A percentile compares a stretch with the other conserved stretches of the same genome.
Evolutionary conservation across 2,329 filamentous ascomycete genomes (phyloP).

Genomic region (Clathrospora elynae): DNA sequence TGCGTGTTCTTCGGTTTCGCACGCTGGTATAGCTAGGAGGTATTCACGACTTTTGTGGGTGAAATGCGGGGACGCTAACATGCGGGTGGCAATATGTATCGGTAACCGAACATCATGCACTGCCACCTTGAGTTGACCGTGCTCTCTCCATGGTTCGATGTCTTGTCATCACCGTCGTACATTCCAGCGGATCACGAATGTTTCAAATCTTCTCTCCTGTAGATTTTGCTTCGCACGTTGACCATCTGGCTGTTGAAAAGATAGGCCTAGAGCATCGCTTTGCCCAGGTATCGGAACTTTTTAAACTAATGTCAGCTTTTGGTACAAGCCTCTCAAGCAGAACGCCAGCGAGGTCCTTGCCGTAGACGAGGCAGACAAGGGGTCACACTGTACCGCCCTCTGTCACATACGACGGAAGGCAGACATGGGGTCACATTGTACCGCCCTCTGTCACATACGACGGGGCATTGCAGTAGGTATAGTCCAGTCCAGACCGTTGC

Average conservation of each 20-base stretch:
- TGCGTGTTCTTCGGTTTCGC: too few relatives aligned
- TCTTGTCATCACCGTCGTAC: background rate
- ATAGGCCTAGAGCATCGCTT: background rate
- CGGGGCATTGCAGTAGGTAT: too few relatives aligned
- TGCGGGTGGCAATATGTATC: conserved; percentile 1
- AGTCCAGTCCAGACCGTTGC: conserved; percentile 32
- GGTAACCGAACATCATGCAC: background rate
- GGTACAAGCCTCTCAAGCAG: conserved; percentile 8
- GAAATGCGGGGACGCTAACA: too few relatives aligned
- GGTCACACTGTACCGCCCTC: too few relatives aligned
- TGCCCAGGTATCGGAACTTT: background rate
- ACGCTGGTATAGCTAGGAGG: too few relatives aligned
- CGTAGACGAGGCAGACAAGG: conserved; percentile 9
- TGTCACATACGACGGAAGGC: too few relatives aligned
- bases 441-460: too few relatives aligned
- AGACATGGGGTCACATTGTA: too few relatives aligned
- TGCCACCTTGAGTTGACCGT: conserved; percentile 1
- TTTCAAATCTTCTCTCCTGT: conserved; percentile 1
- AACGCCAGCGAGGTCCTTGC: conserved; percentile 7
- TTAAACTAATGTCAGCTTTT: conserved; percentile 8
- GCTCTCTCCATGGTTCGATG: background rate
- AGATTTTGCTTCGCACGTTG: background rate
- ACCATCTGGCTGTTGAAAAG: background rate
- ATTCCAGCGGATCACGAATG: conserved; percentile 4
- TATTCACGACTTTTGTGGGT: too few relatives aligned